Conservation (phyloP, 2,329 filamentous ascomycete genomes). For the Balansia obtecta region DNA sequence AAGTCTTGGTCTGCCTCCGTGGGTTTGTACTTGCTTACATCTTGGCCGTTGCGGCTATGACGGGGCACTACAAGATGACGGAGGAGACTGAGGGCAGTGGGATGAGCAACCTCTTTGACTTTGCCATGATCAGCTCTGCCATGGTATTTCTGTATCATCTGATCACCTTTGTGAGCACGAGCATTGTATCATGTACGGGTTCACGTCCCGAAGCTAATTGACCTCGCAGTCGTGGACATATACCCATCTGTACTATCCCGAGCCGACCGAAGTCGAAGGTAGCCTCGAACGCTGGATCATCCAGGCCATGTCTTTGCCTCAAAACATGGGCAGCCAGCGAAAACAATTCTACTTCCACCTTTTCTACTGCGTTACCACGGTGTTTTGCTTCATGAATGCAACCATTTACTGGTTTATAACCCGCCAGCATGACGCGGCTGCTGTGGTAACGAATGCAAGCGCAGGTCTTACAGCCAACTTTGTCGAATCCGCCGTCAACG, state of each 20-base stretch:
- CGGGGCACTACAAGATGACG: constrained; percentile 33
- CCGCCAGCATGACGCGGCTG: constrained; percentile 15
- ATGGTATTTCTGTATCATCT: constrained; percentile 33
- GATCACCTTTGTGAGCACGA: constrained; percentile 29
- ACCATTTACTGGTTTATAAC: constrained; percentile 36
- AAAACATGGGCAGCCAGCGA: constrained; percentile 25
- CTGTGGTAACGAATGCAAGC: not conserved
- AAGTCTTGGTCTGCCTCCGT: constrained; percentile 31
- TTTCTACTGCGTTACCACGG: constrained; percentile 34
- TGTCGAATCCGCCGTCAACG: not conserved
- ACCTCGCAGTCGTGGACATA: constrained; percentile 34
- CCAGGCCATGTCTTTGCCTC: constrained; percentile 31
- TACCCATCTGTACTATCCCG: constrained; percentile 37
- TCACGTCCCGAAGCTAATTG: not conserved
- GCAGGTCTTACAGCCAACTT: not conserved
- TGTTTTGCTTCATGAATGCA: constrained; percentile 37
- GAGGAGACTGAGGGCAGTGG: constrained; percentile 24
- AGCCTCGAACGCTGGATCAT: constrained; percentile 25
- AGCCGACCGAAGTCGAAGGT: constrained; percentile 23
- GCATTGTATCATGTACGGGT: not conserved
- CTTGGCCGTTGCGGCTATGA: constrained; percentile 26
- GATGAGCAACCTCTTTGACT: constrained; percentile 36
- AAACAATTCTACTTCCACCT: constrained; percentile 36
- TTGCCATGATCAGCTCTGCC: constrained; percentile 31
- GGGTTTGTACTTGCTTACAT: constrained; percentile 31